Base-by-base conservation (phyloP, 257 asterid species). In the Jacaranda copaia region DNA sequence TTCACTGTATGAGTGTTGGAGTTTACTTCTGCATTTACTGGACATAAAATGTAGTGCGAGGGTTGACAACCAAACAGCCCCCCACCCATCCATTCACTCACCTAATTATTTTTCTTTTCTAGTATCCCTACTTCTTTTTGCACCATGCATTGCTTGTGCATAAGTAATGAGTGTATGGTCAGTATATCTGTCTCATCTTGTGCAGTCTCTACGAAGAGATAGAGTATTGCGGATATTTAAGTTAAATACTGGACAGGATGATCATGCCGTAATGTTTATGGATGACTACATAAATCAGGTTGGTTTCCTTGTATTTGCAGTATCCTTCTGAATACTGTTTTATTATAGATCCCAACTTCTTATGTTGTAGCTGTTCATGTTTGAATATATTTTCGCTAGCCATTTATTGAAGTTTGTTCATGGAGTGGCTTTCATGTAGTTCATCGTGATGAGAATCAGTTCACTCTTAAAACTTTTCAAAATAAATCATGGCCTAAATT, bases 171-270 rank as follows among this genome's bases (percentile, higher is more conserved):
- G 78, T 77, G 38, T 56, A 36, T 46, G 64, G 36, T 73, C 46
- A 62, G 40, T 56, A 67, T 58, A 32, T 65, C 40, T 64, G 55
- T 61, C 39, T 77, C 19, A 64, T 84, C 19, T 68, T 83, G 11
- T 83, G 82, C 93, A 94, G 98, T 85, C 94, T 38, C 85, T 94
- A 25, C 90, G 85, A 81, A 87, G 99, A 82, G 97, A 96, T 32
- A 76, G 82, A 45, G 84, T 88, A 71, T 59, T 96, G 80, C 96
- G 93, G 65, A 68, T 92, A 79, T 96, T 96, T 81, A 96, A 93
- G 85, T 81, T 96, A 78, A 96, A 82, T 82, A 90, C 91, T 57
- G 99, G 99, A 71, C 99, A 93, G 84, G 97, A 96, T 49, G 99
- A 96, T 81, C 96, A 90, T 86, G 98, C 99, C 64, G 78, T 96